Conservation (phyloP, 2,329 filamentous ascomycete genomes). For the Leptographium galeiforme region DNA sequence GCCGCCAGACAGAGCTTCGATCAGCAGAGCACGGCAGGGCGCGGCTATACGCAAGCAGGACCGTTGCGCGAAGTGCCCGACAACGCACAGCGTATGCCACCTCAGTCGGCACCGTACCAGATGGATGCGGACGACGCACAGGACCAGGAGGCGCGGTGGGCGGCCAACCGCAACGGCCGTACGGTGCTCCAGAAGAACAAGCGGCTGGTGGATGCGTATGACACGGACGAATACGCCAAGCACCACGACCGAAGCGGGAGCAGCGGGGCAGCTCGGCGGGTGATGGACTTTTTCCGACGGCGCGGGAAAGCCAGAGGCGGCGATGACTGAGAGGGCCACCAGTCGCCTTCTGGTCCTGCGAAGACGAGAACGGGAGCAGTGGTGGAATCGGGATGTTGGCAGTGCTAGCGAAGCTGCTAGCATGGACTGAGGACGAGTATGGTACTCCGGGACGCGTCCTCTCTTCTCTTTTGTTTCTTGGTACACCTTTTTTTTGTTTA, state of each 20-base stretch:
- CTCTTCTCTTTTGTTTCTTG: not conserved
- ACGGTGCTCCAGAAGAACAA: conserved; percentile 72
- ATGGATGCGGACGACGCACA: conserved; percentile 28
- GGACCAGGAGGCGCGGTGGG: conserved; percentile 25
- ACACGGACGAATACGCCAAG: conserved; percentile 51
- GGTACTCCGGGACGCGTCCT: not conserved
- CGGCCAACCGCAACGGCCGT: conserved; percentile 17
- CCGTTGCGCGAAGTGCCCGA: conserved; percentile 26
- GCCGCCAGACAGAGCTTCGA: not conserved
- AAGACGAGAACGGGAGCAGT: not conserved
- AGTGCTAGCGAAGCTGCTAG: not conserved
- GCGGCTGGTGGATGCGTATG: conserved; percentile 80
- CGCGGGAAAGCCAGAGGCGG: conserved; percentile 62
- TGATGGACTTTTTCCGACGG: conserved; percentile 97
- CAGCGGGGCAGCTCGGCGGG: conserved; percentile 74
- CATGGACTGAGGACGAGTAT: not conserved
- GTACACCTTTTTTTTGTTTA: not conserved
- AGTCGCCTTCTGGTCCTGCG: not conserved
- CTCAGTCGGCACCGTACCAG: conserved; percentile 30
- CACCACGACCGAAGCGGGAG: conserved; percentile 60
- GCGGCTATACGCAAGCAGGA: not conserved
- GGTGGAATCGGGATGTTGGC: not conserved
- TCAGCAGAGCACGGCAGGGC: not conserved
- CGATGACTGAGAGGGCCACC: conserved; percentile 29
- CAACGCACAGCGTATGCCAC: conserved; percentile 25